Conservation (phyloP, 148 eudicot genomes). For the Fagopyrum tataricum region DNA sequence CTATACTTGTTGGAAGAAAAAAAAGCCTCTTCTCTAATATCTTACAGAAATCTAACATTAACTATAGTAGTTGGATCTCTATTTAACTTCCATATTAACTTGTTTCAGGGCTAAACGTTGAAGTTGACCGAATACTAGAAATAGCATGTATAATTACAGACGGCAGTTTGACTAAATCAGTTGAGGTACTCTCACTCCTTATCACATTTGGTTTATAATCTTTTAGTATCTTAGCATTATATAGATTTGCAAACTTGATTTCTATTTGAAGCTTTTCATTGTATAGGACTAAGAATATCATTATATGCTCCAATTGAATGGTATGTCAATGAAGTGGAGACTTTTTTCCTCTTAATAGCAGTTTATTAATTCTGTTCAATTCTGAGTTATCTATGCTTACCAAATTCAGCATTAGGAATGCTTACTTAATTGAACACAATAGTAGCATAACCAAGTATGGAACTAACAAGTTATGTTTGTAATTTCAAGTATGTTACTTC, state of each 20-base stretch:
- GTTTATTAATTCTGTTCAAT: neutral
- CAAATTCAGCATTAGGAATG: neutral
- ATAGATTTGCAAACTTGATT: neutral
- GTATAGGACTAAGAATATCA: neutral
- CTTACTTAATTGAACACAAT: neutral
- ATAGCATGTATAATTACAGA: slow-evolving; percentile 88
- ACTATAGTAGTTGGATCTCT: neutral
- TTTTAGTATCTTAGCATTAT: neutral
- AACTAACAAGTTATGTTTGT: neutral
- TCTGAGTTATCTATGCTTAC: neutral
- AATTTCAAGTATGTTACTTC: neutral
- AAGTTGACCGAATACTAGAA: slow-evolving; percentile 85
- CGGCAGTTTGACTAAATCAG: slow-evolving; percentile 62
- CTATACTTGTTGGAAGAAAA: neutral
- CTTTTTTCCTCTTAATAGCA: neutral
- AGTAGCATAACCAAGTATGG: neutral
- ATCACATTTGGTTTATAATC: neutral
- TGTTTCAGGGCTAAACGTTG: slow-evolving; percentile 59
- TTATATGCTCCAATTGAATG: neutral
- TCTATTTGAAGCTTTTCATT: neutral
- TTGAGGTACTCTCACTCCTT: slow-evolving; percentile 51
- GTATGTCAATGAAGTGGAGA: neutral
- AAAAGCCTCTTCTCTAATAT: neutral
- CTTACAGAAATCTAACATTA: neutral
- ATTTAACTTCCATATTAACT: slow-evolving; percentile 13